Evolutionary conservation across 495 filamentous ascomycete species (phyloP).

Genomic region (Penicillium bialowiezense): DNA sequence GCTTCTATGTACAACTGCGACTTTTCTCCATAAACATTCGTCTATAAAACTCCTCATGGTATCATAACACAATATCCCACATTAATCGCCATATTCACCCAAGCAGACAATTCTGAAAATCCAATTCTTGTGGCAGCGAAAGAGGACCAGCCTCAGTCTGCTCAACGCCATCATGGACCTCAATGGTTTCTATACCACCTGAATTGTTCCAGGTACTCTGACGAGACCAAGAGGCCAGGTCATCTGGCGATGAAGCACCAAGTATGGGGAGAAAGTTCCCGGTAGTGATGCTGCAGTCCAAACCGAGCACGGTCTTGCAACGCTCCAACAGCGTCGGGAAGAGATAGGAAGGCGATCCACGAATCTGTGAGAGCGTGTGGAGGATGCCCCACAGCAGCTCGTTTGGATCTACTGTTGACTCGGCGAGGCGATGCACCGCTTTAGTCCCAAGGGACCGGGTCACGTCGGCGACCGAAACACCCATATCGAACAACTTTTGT

Average conservation of each 20-base stretch:
- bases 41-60: slow-evolving; percentile 18
- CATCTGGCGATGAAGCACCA: slow-evolving; percentile 8
- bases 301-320: slow-evolving; percentile 30
- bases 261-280: slow-evolving; percentile 32
- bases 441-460: slow-evolving; percentile 32
- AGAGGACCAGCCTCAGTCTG: slow-evolving; percentile 9
- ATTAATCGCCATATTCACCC: background rate
- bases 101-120: slow-evolving; percentile 9
- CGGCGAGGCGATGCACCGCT: slow-evolving; percentile 27
- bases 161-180: slow-evolving; percentile 5
- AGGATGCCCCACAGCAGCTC: slow-evolving; percentile 45
- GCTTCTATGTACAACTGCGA: background rate
- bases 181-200: slow-evolving; percentile 2
- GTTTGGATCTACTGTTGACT: slow-evolving; percentile 34
- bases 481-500: slow-evolving; percentile 43
- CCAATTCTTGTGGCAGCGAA: slow-evolving; percentile 6
- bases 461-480: slow-evolving; percentile 37
- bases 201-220: slow-evolving; percentile 18
- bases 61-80: slow-evolving; percentile 9
- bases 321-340: slow-evolving; percentile 37
- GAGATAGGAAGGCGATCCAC: slow-evolving; percentile 45
- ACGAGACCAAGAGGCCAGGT: slow-evolving; percentile 15
- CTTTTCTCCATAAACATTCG: background rate
- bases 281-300: slow-evolving; percentile 32
- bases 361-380: slow-evolving; percentile 39